phyloP scores from a whole-genome alignment of 2,329 filamentous ascomycete species.

The Fusarium equiseti region DNA sequence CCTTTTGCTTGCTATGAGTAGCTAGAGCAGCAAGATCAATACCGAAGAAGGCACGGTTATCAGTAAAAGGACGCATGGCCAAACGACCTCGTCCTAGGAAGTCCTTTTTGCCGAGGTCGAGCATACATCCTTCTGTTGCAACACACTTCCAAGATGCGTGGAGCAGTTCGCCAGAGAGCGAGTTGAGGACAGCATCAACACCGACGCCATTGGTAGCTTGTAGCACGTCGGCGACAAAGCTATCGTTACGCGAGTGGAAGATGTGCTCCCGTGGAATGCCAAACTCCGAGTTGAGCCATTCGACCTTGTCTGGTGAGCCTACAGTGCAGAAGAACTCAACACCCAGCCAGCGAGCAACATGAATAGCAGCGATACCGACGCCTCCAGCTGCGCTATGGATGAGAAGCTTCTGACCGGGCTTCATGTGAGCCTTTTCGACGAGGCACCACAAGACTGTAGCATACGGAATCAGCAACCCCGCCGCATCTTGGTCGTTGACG shows the following conservation, averaged over 20 bases:
- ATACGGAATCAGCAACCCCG: no score
- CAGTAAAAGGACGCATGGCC: neutral
- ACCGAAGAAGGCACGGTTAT: neutral
- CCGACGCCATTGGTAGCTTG: conserved; percentile 46
- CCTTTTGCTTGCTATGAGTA: neutral
- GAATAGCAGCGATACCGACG: neutral
- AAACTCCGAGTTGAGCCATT: neutral
- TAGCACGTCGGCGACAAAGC: conserved; percentile 49
- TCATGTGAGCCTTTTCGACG: neutral
- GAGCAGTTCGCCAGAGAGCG: conserved; percentile 48
- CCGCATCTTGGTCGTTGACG: no score
- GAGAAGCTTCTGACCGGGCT: neutral
- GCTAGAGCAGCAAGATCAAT: neutral
- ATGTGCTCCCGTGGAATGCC: conserved; percentile 50
- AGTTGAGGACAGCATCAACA: conserved; percentile 54
- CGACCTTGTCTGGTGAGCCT: neutral
- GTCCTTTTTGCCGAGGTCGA: conserved; percentile 52
- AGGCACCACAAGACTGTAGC: neutral
- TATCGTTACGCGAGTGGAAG: conserved; percentile 44
- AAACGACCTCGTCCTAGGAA: neutral
- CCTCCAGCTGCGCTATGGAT: neutral
- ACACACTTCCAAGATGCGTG: conserved; percentile 52
- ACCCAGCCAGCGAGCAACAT: neutral
- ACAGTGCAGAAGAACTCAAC: neutral
- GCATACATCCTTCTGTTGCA: conserved; percentile 50